Evolutionary conservation across 805 yeast genomes (phyloP).

Genomic region (Blastobotrys parvus): DNA sequence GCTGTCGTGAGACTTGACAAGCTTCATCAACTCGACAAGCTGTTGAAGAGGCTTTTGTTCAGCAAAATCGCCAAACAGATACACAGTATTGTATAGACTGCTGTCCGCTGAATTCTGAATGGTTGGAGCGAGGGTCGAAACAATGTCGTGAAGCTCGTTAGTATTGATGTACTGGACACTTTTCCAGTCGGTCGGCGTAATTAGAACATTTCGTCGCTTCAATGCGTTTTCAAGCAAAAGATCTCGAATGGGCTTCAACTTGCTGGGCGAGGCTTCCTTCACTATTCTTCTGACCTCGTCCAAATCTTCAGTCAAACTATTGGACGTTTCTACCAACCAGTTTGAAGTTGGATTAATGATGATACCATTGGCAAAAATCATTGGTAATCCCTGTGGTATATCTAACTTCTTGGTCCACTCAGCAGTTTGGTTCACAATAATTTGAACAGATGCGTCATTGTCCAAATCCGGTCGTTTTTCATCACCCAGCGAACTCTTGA

Average conservation of each 20-base stretch:
- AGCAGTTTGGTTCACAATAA: constrained; percentile 2
- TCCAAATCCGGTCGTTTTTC: neutral
- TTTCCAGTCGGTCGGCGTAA: constrained; percentile 41
- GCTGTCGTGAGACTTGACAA: constrained; percentile 8
- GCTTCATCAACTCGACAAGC: constrained; percentile 31
- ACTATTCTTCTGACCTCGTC: constrained; percentile 17
- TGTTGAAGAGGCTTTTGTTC: constrained; percentile 35
- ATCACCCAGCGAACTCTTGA: neutral
- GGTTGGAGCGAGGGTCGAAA: constrained; percentile 5
- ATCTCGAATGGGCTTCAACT: constrained; percentile 24
- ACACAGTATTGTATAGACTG: constrained; percentile 27
- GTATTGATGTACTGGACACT: constrained; percentile 26
- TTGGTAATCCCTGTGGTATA: constrained; percentile 40
- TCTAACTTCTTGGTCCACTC: constrained; percentile 29
- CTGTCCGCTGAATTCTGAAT: constrained; percentile 10
- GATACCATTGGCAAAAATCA: constrained; percentile 61
- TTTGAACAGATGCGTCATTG: neutral
- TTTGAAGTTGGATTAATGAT: constrained; percentile 11
- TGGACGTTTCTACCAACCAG: constrained; percentile 13
- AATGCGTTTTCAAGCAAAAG: constrained; percentile 37
- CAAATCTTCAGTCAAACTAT: constrained; percentile 42
- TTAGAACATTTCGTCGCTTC: constrained; percentile 37
- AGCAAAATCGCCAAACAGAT: constrained; percentile 54
- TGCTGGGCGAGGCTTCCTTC: constrained; percentile 23
- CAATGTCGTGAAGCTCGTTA: neutral